Percentiles rank a stretch among this genome's conserved stretches.
phyloP scores from a whole-genome alignment of 352 stramenopile species.

The Pythium angustatum region DNA sequence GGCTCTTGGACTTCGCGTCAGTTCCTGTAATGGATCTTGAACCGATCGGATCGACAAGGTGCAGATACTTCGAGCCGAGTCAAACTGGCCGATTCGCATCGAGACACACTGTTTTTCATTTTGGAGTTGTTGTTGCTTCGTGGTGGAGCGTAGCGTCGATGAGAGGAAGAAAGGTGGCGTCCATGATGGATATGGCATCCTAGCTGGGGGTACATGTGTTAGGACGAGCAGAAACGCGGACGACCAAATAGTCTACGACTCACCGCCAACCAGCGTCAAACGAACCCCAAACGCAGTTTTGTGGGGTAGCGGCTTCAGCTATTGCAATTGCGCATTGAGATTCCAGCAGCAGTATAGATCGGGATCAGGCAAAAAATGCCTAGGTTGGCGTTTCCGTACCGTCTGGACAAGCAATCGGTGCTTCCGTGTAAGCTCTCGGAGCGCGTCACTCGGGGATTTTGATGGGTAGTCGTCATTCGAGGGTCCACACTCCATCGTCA shows the following conservation, averaged over 20 bases:
- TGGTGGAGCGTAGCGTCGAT: too few species aligned
- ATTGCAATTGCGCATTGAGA: not conserved
- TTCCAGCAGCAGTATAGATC: not conserved
- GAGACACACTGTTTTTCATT: not conserved
- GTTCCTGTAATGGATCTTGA: slow-evolving; percentile 8
- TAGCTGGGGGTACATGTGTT: too few species aligned
- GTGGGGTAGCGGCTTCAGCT: slow-evolving; percentile 22
- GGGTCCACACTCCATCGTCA: slow-evolving; percentile 16
- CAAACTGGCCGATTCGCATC: slow-evolving; percentile 18
- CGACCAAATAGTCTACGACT: not conserved
- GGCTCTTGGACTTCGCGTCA: not conserved
- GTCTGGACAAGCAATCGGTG: slow-evolving; percentile 33
- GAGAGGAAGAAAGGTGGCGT: slow-evolving; percentile 21
- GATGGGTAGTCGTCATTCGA: slow-evolving; percentile 2
- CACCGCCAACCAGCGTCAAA: slow-evolving; percentile 24
- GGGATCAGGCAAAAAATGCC: not conserved
- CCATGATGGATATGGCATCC: slow-evolving; percentile 30
- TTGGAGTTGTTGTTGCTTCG: not conserved
- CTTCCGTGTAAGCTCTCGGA: slow-evolving; percentile 28
- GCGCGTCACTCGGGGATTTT: slow-evolving; percentile 7
- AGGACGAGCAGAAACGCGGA: too few species aligned
- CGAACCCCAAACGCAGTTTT: slow-evolving; percentile 20
- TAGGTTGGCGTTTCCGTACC: not conserved
- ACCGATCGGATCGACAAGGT: slow-evolving; percentile 20
- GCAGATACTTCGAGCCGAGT: not conserved